Evolutionary conservation across 1,284 basidiomycete species (phyloP).

Genomic region (Singerocomus inundabilis): DNA sequence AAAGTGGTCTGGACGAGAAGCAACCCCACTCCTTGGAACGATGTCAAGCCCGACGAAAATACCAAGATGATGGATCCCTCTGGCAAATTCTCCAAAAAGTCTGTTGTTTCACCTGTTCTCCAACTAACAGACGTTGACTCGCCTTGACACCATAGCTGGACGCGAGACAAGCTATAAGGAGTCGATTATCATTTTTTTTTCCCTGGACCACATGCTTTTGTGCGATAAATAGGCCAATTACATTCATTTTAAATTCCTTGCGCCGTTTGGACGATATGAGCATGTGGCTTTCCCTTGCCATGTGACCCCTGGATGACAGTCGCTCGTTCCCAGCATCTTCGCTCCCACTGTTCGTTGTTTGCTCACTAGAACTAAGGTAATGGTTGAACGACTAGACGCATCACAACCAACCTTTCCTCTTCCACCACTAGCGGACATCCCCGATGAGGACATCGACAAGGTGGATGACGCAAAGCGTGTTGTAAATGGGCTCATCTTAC

Average conservation of each 20-base stretch:
- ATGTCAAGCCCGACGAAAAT: conserved; percentile 66
- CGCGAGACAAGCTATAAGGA: conserved; percentile 60
- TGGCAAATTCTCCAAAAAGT: conserved; percentile 74
- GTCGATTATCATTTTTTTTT: conserved; percentile 9
- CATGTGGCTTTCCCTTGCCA: not conserved
- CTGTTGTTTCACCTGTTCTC: conserved; percentile 15
- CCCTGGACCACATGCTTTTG: conserved; percentile 11
- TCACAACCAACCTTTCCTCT: conserved; percentile 42
- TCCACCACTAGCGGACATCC: conserved; percentile 41
- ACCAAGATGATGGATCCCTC: conserved; percentile 69
- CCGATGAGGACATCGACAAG: conserved; percentile 51
- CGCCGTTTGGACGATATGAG: conserved; percentile 5
- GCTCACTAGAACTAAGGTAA: conserved; percentile 14
- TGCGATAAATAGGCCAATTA: conserved; percentile 23
- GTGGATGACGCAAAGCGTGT: conserved; percentile 37
- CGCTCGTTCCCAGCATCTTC: too few species aligned
- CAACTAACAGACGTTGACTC: conserved; percentile 10
- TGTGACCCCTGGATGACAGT: conserved; percentile 14
- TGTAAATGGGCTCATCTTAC: conserved; percentile 9
- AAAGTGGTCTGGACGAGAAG: conserved; percentile 76
- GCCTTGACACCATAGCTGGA: conserved; percentile 50
- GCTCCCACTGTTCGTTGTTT: not conserved
- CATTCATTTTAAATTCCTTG: conserved; percentile 9
- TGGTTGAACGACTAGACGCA: conserved; percentile 44
- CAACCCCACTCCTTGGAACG: conserved; percentile 81